Percentiles rank a stretch among this genome's conserved stretches.
Conservation (phyloP, 257 asterid species). For the Ilex aquifolium region DNA sequence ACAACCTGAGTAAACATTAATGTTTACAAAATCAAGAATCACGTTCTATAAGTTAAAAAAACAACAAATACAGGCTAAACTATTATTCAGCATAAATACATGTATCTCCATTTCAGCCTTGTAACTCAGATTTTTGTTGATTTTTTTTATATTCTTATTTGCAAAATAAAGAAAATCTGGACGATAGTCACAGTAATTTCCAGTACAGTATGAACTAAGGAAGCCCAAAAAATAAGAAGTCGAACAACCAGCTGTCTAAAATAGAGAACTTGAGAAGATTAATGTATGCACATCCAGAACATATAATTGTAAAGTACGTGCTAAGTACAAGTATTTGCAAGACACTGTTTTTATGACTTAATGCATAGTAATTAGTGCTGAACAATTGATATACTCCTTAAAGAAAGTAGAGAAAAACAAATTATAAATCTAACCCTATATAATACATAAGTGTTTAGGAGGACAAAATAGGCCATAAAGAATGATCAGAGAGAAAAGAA, state of each 20-base stretch:
- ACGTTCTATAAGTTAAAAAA: background rate
- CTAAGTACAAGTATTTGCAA: too few species aligned
- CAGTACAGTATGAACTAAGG: background rate
- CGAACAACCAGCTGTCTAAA: background rate
- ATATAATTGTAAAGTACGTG: too few species aligned
- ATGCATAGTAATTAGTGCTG: background rate
- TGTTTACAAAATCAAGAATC: constrained; percentile 3
- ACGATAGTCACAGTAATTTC: background rate
- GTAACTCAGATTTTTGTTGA: background rate
- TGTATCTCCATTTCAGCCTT: background rate
- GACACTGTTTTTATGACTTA: background rate
- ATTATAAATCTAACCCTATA: background rate
- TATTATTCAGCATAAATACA: background rate
- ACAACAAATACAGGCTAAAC: background rate
- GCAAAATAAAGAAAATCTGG: background rate
- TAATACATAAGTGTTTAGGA: background rate
- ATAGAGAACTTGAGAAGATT: background rate
- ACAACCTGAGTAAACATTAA: constrained; percentile 49
- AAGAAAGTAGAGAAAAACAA: too few species aligned
- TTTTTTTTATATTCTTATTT: too few species aligned
- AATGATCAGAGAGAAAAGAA: constrained; percentile 3
- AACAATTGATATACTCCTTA: background rate
- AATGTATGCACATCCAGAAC: background rate
- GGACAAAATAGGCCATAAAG: background rate
- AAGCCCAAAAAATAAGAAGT: background rate